Percentiles rank a stretch among this genome's conserved stretches.
phyloP scores from a whole-genome alignment of 75 land plant genomes.

The Cryptomeria japonica region DNA sequence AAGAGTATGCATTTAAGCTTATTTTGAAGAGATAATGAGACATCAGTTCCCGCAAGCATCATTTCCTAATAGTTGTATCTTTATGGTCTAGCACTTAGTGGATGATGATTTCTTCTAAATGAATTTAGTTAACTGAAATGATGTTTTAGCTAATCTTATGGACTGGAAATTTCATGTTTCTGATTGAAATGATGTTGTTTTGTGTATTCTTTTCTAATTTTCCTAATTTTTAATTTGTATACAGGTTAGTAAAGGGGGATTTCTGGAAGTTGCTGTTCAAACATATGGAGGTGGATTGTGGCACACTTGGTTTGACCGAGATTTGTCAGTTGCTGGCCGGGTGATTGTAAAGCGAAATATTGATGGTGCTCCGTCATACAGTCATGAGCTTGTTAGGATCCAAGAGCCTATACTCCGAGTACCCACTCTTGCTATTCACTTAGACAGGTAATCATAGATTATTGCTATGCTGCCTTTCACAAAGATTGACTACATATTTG shows the following conservation, averaged over 20 bases:
- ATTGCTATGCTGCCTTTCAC: background rate
- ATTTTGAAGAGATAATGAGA: background rate
- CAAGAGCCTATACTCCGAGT: constrained; percentile 84
- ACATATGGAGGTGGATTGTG: constrained; percentile 97
- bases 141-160: too few relatives aligned
- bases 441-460: constrained; percentile 64
- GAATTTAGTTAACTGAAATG: background rate
- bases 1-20: background rate
- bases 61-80: background rate
- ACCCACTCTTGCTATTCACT: constrained; percentile 94
- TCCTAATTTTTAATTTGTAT: background rate
- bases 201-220: constrained; percentile 2
- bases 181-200: too few relatives aligned
- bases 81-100: background rate
- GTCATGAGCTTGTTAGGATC: constrained; percentile 82
- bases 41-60: background rate
- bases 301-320: constrained; percentile 99
- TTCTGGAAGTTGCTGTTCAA: constrained; percentile 91
- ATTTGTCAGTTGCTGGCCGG: constrained; percentile 90
- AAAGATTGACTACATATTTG: background rate
- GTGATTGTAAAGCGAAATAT: constrained; percentile 59
- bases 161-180: too few relatives aligned
- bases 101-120: background rate
- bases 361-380: constrained; percentile 51
- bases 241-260: constrained; percentile 89